These are phyloP conservation scores for Dothistroma septosporum DNA, from an alignment of 2,329 filamentous ascomycete species.

Conservation along the genomic window DNA sequence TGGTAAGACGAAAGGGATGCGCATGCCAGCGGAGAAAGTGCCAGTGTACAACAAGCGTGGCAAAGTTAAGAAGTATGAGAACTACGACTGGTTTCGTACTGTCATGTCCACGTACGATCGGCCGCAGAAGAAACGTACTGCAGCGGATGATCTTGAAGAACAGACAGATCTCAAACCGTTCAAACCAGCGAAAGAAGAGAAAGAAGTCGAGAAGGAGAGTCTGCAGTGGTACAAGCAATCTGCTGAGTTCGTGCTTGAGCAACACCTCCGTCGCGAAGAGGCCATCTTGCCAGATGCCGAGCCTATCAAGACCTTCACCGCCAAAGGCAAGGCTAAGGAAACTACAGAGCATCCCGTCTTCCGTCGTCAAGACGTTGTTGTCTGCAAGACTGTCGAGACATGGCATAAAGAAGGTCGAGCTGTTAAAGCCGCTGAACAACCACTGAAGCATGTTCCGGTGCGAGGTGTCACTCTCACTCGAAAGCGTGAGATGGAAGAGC, in stretches of 20 bases:
- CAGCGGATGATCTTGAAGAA: slow-evolving; percentile 76
- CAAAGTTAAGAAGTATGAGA: slow-evolving; percentile 70
- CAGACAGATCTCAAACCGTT: slow-evolving; percentile 69
- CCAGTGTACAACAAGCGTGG: slow-evolving; percentile 73
- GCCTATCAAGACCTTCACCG: slow-evolving; percentile 69
- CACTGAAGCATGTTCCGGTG: slow-evolving; percentile 83
- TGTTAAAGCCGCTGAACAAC: slow-evolving; percentile 64
- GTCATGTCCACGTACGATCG: slow-evolving; percentile 70
- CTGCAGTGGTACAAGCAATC: slow-evolving; percentile 85
- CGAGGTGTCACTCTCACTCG: slow-evolving; percentile 85
- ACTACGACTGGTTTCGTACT: slow-evolving; percentile 83
- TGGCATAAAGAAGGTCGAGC: slow-evolving; percentile 96
- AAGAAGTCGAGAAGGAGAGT: slow-evolving; percentile 49
- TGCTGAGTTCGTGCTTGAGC: slow-evolving; percentile 75
- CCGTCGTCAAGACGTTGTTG: slow-evolving; percentile 70
- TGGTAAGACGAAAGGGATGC: slow-evolving; percentile 81
- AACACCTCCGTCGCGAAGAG: slow-evolving; percentile 88
- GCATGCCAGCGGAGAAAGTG: slow-evolving; percentile 74
- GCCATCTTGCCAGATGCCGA: slow-evolving; percentile 67
- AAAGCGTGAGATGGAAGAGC: slow-evolving; percentile 83
- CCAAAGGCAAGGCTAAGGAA: slow-evolving; percentile 65
- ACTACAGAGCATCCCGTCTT: slow-evolving; percentile 76
- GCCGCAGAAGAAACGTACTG: slow-evolving; percentile 53
- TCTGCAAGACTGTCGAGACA: slow-evolving; percentile 86
- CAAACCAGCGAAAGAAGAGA: slow-evolving; percentile 57